Percentiles rank a stretch among this genome's conserved stretches.
Evolutionary conservation across 108 stramenopile genomes (phyloP).

Genomic region (Nitzschia palea): DNA sequence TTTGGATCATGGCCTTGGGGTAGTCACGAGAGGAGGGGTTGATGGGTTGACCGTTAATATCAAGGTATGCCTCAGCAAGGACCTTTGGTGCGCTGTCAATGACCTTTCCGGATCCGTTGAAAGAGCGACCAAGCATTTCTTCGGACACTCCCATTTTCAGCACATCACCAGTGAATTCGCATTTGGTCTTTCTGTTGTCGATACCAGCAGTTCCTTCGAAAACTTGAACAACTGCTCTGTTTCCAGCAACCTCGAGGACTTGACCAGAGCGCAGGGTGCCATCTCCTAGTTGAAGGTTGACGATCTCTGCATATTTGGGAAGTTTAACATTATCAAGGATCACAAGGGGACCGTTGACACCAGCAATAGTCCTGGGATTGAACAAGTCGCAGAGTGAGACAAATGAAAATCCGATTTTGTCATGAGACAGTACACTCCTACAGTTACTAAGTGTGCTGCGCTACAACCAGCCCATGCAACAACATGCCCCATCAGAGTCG

Average conservation of each 20-base stretch:
- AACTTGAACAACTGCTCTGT: conserved; percentile 98
- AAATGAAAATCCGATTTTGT: too few species aligned
- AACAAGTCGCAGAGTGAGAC: neutral
- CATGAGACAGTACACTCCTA: too few species aligned
- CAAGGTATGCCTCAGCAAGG: conserved; percentile 98
- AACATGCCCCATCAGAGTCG: too few species aligned
- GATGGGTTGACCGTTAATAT: conserved; percentile 99
- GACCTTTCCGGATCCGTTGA: conserved; percentile 99
- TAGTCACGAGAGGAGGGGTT: conserved; percentile 99
- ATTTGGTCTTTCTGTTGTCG: conserved; percentile 97
- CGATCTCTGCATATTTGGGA: conserved; percentile 98
- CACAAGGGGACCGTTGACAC: conserved; percentile 99
- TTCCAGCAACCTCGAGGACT: conserved; percentile 96
- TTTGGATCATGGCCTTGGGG: conserved; percentile 99
- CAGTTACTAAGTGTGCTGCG: too few species aligned
- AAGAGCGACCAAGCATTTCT: conserved; percentile 98
- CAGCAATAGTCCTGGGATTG: conserved; percentile 93
- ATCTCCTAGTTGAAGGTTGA: conserved; percentile 93
- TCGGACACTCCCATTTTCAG: conserved; percentile 99
- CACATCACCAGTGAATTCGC: conserved; percentile 98
- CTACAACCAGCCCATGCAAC: too few species aligned
- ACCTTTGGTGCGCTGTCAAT: conserved; percentile 98
- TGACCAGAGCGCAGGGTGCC: conserved; percentile 96
- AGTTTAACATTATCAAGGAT: conserved; percentile 99
- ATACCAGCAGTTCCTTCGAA: conserved; percentile 99